Percentiles rank a stretch among this genome's conserved stretches.
These are phyloP conservation scores for Alternaria sp. DNA, from an alignment of 2,329 filamentous ascomycete species.

Conservation along the genomic window DNA sequence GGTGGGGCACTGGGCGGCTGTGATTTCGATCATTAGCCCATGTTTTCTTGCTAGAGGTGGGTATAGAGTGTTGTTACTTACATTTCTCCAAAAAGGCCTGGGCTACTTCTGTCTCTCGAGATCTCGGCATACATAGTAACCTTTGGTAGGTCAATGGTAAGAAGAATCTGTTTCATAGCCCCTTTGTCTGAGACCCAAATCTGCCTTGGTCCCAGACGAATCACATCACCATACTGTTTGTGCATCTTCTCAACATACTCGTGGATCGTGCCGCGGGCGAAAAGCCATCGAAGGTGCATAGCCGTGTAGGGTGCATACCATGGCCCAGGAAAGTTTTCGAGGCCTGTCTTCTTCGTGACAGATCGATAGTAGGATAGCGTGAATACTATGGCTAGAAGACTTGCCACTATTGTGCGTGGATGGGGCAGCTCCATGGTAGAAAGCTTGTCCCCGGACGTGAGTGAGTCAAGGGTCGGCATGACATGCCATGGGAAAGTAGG, in stretches of 20 bases:
- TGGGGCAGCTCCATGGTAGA: neutral
- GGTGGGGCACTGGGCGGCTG: neutral
- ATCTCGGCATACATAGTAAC: constrained; percentile 8
- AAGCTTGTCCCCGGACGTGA: neutral
- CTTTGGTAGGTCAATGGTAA: constrained; percentile 2
- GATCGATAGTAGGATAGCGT: constrained; percentile 2
- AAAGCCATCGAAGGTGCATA: constrained; percentile 7
- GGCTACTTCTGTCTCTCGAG: constrained; percentile 4
- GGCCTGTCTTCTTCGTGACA: constrained; percentile 1
- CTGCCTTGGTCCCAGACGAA: constrained; percentile 4
- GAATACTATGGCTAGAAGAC: neutral
- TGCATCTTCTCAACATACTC: constrained; percentile 4
- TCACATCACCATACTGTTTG: constrained; percentile 4
- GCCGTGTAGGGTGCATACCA: constrained; percentile 9
- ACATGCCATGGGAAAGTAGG: neutral
- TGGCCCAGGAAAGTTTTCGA: constrained; percentile 2
- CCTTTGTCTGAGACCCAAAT: constrained; percentile 5
- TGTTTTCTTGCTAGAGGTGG: neutral
- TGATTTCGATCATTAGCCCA: neutral
- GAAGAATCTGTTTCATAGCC: constrained; percentile 7
- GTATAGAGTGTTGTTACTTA: neutral
- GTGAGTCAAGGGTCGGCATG: neutral
- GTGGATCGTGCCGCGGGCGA: constrained; percentile 5
- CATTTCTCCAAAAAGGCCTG: constrained; percentile 3
- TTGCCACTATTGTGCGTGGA: neutral